These are phyloP conservation scores for Fusarium scirpi DNA, from an alignment of 2,329 filamentous ascomycete genomes.

Conservation along the genomic window DNA sequence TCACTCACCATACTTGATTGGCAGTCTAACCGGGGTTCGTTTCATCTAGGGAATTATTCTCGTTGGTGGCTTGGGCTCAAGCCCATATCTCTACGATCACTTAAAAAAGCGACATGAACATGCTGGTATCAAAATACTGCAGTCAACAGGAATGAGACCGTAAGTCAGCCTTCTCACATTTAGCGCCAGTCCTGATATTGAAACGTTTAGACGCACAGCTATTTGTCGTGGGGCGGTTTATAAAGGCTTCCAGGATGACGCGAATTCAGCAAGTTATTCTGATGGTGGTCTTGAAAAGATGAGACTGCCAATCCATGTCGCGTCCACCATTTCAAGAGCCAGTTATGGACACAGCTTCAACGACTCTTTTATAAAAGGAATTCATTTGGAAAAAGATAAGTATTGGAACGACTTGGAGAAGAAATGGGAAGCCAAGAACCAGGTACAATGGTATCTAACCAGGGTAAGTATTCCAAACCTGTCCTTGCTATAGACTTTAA, in stretches of 20 bases:
- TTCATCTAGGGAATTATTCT: slow-evolving; percentile 3
- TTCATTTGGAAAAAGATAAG: background rate
- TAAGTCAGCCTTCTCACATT: too few species aligned
- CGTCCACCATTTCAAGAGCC: background rate
- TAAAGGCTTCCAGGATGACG: background rate
- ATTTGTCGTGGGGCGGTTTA: slow-evolving; percentile 5
- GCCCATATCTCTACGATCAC: background rate
- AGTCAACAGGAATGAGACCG: slow-evolving; percentile 3
- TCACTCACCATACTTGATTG: too few species aligned
- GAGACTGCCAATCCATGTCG: background rate
- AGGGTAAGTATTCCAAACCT: background rate
- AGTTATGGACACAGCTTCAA: background rate
- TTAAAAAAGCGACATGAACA: background rate
- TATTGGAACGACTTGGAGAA: background rate
- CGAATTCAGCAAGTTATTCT: background rate
- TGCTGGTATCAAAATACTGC: background rate
- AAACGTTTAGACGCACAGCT: slow-evolving; percentile 1
- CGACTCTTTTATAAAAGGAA: background rate
- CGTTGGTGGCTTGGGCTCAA: background rate
- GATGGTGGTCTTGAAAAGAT: background rate
- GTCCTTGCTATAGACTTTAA: rapidly evolving
- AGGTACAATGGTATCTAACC: background rate
- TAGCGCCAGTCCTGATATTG: too few species aligned
- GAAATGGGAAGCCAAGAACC: background rate
- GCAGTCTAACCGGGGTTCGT: too few species aligned